Evolutionary conservation across 352 stramenopile species (phyloP), one percentile per base, ranked within the genome.

Genomic region (Phytophthora lateralis): DNA sequence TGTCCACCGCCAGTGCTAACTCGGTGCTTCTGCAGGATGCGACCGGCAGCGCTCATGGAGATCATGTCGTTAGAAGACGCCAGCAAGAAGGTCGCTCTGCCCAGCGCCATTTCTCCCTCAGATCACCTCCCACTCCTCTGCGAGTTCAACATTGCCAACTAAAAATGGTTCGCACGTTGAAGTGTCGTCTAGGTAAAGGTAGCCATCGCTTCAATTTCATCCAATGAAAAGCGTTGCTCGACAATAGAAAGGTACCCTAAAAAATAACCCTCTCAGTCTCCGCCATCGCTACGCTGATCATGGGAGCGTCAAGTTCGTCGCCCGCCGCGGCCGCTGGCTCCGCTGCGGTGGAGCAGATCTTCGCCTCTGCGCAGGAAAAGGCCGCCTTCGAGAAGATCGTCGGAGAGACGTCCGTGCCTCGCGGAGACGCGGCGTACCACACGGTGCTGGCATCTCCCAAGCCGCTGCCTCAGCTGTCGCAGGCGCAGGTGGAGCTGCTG

Each of bases 91-190:
- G 66, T 85, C 34, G 75, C 84, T 26, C 46, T 95, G 26, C 86
- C 86, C 1, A 95, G 80, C 44, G 66, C 70, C 1, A 69, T 82
- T 43, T 90, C 85, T 53, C 83, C 83, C 6, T 93, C 84, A 2
- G 86, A 95, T 24, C 86, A 95, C 49, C 64, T 95, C 4, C 84
- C 84, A 7, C 64, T 95, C 10, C 49, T 95, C 4, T 85, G 80
- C 58, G 77, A 88, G 44, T 93, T 95, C 52, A 66, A 64, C 38
- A 73, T 80, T 27, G 3, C 4, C 10, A 53, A 29, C n/a, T 32
- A 30, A 30, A 46, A 26, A 39, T 9, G 21, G 45, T 6, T 24
- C 4, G n/a, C 21, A 38, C 15, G 39, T 70, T 48, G 35, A 64
- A 59, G 59, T 66, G 38, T 44, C 38, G 38, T 44, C n/a, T 14